Evolutionary conservation across 1,284 basidiomycete genomes (phyloP), one percentile per base, ranked within the genome.

Genomic region (Cystobasidium pallidum): DNA sequence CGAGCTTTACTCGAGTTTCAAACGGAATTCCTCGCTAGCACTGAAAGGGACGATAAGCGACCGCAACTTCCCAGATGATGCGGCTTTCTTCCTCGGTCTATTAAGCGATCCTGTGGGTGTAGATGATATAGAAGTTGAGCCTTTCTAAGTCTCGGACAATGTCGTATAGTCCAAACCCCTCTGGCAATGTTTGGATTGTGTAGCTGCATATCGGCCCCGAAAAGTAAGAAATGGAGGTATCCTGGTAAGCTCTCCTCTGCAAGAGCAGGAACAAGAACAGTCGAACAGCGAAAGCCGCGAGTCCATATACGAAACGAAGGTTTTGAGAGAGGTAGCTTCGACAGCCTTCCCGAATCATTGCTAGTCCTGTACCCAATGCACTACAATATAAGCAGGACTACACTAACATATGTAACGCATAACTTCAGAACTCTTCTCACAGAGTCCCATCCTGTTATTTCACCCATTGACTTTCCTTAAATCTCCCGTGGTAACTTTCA

Each of bases 401-500:
- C 13, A 2, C 45, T 28, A 58, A 26, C 26, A 15, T 26, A 15
- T 13, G 28, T 32, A 45, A n/a, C 43, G 3, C 11, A 45, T n/a
- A 45, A 45, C 6, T n/a, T 7, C 15, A 13, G 30, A 39, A 32
- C 39, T 47, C 24, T n/a, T 51, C 6, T 51, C 7, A 51, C 24
- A 15, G 8, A 51, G 24, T 2, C 17, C 17, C 6, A 24, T 24
- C 24, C n/a, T 26, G 2, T 6, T 28, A 26, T 26, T 51, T 28
- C 34, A 75, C 6, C 74, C 74, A 30, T 96, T 82, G 36, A 97
- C 91, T 80, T 95, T 93, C 78, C 94, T 84, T 79, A 97, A 82
- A 80, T 94, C 89, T 86, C 90, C 92, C 70, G 87, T 86, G 70
- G 85, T 84, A 34, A 89, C 85, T 4, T 87, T 86, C 64, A 91